Evolutionary conservation across 176 grass and related monocot species (phyloP).

Genomic region (Carex scoparia): DNA sequence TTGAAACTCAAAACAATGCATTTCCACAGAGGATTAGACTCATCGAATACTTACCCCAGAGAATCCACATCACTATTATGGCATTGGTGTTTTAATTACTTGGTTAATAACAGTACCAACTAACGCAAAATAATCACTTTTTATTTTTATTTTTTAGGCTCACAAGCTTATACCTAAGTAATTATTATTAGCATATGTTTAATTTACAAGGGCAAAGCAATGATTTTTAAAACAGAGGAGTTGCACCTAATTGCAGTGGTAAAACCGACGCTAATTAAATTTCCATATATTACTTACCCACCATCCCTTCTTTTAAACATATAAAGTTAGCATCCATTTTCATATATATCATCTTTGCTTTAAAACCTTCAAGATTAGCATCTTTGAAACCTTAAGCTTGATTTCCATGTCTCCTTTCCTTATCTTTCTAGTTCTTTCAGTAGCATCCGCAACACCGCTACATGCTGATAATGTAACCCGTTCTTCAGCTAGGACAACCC

Average conservation of each 20-base stretch:
- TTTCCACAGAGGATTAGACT: no score
- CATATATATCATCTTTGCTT: neutral
- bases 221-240: neutral
- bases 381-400: neutral
- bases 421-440: neutral
- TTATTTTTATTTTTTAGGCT: neutral
- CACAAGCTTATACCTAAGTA: neutral
- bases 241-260: neutral
- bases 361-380: neutral
- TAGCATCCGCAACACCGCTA: neutral
- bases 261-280: neutral
- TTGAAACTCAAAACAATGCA: no score
- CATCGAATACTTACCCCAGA: neutral
- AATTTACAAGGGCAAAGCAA: neutral
- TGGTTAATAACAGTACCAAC: neutral
- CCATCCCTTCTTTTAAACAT: neutral
- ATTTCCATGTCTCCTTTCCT: neutral
- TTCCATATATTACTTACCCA: neutral
- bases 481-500: conserved; percentile 22
- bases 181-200: neutral
- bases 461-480: neutral
- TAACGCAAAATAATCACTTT: neutral
- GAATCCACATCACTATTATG: neutral
- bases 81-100: neutral
- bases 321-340: neutral